These are phyloP conservation scores for Aspergillus bertholletiae DNA, from an alignment of 495 filamentous ascomycete species.

Conservation along the genomic window DNA sequence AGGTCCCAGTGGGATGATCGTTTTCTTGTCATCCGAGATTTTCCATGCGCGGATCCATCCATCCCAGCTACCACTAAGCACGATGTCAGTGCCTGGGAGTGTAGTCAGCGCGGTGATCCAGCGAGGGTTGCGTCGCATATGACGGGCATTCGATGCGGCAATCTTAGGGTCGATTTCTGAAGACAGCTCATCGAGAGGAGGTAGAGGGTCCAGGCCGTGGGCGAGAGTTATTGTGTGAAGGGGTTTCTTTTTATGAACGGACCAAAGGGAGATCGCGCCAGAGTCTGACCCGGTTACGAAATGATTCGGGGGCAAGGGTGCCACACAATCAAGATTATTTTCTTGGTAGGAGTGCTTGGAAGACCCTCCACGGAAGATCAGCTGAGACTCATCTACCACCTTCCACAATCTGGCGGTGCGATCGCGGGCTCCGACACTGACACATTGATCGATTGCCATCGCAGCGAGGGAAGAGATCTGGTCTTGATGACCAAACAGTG, in stretches of 20 bases:
- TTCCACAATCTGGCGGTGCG: conserved; percentile 96
- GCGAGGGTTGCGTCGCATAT: conserved; percentile 53
- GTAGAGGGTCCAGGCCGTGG: conserved; percentile 71
- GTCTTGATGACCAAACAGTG: conserved; percentile 94
- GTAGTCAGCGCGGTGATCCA: conserved; percentile 88
- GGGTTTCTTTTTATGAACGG: conserved; percentile 89
- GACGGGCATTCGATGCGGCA: conserved; percentile 51
- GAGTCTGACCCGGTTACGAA: conserved; percentile 95
- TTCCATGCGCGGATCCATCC: conserved; percentile 82
- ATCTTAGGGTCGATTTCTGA: conserved; percentile 62
- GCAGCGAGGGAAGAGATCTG: conserved; percentile 78
- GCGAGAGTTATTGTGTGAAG: conserved; percentile 75
- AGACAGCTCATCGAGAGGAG: conserved; percentile 63
- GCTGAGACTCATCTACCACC: conserved; percentile 88
- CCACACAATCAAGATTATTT: conserved; percentile 85
- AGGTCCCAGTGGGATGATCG: conserved; percentile 65
- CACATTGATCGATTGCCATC: conserved; percentile 78
- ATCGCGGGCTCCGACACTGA: conserved; percentile 86
- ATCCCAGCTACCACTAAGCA: conserved; percentile 92
- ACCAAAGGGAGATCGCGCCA: conserved; percentile 83
- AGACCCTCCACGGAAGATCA: conserved; percentile 87
- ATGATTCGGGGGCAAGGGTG: conserved; percentile 81
- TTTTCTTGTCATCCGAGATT: conserved; percentile 77
- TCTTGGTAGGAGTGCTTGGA: conserved; percentile 57
- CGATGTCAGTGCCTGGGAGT: conserved; percentile 80